phyloP scores from a whole-genome alignment of 257 asterid genomes.

The Lantana camara region DNA sequence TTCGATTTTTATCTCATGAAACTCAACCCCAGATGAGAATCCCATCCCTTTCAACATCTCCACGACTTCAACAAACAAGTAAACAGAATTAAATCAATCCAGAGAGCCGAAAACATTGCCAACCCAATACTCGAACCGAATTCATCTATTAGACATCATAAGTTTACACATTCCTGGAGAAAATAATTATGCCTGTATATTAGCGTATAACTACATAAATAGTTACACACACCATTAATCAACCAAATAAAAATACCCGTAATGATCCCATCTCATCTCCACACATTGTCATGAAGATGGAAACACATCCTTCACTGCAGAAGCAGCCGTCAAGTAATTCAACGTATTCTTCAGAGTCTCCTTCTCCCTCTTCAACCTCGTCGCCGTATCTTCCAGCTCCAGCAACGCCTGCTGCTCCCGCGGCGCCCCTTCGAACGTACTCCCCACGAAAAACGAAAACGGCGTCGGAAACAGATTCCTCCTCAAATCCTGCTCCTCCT shows the following conservation, averaged over 20 bases:
- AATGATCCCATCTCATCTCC: conserved; percentile 6
- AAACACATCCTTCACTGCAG: conserved; percentile 95
- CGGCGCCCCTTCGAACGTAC: conserved; percentile 95
- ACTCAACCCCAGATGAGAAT: neutral
- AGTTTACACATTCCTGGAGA: conserved; percentile 35
- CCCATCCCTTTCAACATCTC: neutral
- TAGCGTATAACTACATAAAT: conserved; percentile 18
- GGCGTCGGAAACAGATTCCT: conserved; percentile 94
- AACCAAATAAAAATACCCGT: conserved; percentile 15
- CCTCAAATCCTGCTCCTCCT: conserved; percentile 76
- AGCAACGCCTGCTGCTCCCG: conserved; percentile 96
- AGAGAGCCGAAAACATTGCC: neutral
- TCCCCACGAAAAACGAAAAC: conserved; percentile 89
- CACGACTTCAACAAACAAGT: neutral
- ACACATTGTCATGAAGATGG: conserved; percentile 58
- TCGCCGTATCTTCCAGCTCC: conserved; percentile 90
- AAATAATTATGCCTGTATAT: conserved; percentile 24
- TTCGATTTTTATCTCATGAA: neutral
- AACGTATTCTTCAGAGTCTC: conserved; percentile 92
- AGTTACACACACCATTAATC: conserved; percentile 29
- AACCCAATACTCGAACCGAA: conserved; percentile 1
- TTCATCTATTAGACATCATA: conserved; percentile 37
- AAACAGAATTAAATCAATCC: neutral
- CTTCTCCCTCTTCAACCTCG: conserved; percentile 90
- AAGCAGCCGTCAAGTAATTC: conserved; percentile 90